Conservation (phyloP, 805 yeast species). For the Torulaspora delbrueckii region DNA sequence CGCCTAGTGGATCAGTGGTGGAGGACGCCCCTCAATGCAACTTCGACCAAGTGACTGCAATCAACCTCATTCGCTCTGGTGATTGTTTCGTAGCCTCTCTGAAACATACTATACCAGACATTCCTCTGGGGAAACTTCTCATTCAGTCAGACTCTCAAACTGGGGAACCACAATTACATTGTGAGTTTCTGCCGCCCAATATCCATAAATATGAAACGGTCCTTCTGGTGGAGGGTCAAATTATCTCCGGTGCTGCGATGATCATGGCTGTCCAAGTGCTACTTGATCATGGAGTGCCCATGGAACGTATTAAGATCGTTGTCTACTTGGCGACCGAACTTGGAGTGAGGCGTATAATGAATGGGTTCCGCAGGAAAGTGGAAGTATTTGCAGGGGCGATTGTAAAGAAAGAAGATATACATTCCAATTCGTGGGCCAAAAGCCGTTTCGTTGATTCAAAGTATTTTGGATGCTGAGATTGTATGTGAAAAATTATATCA, state of each 20-base stretch:
- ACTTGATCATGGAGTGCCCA: slow-evolving; percentile 68
- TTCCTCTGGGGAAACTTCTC: slow-evolving; percentile 73
- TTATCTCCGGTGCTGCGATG: slow-evolving; percentile 88
- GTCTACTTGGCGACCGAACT: slow-evolving; percentile 71
- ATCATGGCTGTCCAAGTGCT: slow-evolving; percentile 91
- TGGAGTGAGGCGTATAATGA: slow-evolving; percentile 66
- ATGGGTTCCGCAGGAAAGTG: slow-evolving; percentile 64
- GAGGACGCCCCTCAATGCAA: slow-evolving; percentile 28
- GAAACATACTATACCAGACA: slow-evolving; percentile 69
- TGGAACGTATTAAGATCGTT: slow-evolving; percentile 60
- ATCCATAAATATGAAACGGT: slow-evolving; percentile 40
- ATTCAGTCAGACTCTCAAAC: slow-evolving; percentile 85
- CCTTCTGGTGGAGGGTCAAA: slow-evolving; percentile 77
- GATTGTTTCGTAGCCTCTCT: slow-evolving; percentile 84
- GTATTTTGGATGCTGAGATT: slow-evolving; percentile 57
- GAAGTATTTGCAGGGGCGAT: slow-evolving; percentile 65
- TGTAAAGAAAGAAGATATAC: slow-evolving; percentile 45
- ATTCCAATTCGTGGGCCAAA: slow-evolving; percentile 51
- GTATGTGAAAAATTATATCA: neutral
- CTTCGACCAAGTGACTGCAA: slow-evolving; percentile 56
- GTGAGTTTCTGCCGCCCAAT: slow-evolving; percentile 60
- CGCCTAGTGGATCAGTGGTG: slow-evolving; percentile 38
- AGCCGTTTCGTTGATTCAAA: slow-evolving; percentile 66
- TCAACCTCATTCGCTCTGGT: slow-evolving; percentile 83
- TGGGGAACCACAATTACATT: slow-evolving; percentile 91